Conservation (phyloP, 192 early-diverging fungal species). For the Umbelopsis sp. region DNA sequence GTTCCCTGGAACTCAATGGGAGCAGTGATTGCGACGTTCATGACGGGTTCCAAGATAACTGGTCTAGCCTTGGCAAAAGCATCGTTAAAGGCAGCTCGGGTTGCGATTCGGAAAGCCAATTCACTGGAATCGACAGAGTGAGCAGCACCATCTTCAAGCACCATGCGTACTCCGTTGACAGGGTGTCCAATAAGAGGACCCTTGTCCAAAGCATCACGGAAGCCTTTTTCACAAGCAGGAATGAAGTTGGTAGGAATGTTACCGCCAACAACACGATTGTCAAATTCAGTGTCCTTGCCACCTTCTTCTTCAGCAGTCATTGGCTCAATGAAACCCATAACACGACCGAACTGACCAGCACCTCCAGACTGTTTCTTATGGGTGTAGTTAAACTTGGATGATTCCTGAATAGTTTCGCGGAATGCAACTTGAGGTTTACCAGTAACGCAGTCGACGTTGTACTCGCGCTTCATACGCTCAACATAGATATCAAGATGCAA, state of each 20-base stretch:
- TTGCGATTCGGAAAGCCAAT: slow-evolving; percentile 92
- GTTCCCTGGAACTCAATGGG: slow-evolving; percentile 93
- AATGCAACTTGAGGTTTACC: slow-evolving; percentile 98
- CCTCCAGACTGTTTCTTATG: slow-evolving; percentile 99
- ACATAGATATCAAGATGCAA: slow-evolving; percentile 92
- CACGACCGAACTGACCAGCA: slow-evolving; percentile 93
- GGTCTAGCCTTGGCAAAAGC: slow-evolving; percentile 82
- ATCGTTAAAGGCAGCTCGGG: slow-evolving; percentile 87
- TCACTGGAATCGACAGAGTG: slow-evolving; percentile 97
- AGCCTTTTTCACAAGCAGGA: slow-evolving; percentile 97
- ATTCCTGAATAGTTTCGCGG: slow-evolving; percentile 85
- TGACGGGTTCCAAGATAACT: slow-evolving; percentile 92
- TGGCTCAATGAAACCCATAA: slow-evolving; percentile 91
- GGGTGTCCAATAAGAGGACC: slow-evolving; percentile 92
- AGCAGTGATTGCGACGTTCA: slow-evolving; percentile 90
- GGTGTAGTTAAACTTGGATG: slow-evolving; percentile 89
- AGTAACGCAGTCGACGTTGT: slow-evolving; percentile 91
- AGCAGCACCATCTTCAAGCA: slow-evolving; percentile 88
- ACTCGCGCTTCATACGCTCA: slow-evolving; percentile 98
- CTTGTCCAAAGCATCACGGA: slow-evolving; percentile 85
- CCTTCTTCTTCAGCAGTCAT: slow-evolving; percentile 65
- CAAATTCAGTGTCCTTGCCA: slow-evolving; percentile 70
- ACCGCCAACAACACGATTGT: slow-evolving; percentile 87
- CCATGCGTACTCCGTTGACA: slow-evolving; percentile 83
- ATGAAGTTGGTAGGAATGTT: slow-evolving; percentile 94